phyloP scores from a whole-genome alignment of 345 rosid species.

The Toxicodendron radicans region DNA sequence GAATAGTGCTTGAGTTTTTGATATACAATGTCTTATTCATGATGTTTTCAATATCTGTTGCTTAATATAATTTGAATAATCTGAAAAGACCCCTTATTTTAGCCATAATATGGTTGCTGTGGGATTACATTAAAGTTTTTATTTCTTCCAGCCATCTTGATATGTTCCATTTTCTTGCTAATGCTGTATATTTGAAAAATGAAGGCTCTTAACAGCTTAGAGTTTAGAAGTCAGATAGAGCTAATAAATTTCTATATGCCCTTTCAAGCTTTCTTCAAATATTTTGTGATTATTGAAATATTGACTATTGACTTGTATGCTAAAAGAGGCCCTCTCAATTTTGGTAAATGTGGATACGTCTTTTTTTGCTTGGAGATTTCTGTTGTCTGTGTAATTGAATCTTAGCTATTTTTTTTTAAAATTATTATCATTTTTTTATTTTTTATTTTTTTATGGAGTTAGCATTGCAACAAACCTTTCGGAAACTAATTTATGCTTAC shows the following conservation, averaged over 20 bases:
- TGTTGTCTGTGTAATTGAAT: background rate
- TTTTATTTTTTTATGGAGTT: background rate
- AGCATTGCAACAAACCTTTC: background rate
- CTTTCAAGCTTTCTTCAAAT: background rate
- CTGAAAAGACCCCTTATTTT: background rate
- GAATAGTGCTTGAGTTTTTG: background rate
- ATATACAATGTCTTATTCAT: background rate
- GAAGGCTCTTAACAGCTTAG: background rate
- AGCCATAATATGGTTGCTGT: background rate
- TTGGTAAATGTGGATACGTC: too few species aligned
- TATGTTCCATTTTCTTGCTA: slow-evolving; percentile 1
- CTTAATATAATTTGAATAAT: background rate
- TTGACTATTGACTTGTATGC: background rate
- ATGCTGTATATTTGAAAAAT: background rate
- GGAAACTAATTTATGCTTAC: slow-evolving; percentile 13
- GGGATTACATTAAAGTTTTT: background rate
- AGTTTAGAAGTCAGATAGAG: background rate
- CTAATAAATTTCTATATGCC: background rate
- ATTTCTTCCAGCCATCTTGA: background rate
- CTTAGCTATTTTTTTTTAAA: background rate
- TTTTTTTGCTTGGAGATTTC: background rate
- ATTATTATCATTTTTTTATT: too few species aligned
- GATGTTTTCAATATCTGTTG: background rate
- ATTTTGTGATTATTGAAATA: background rate
- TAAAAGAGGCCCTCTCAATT: background rate